Base-by-base conservation (phyloP, 176 grass and related monocot species). In the Tillandsia leiboldiana region DNA sequence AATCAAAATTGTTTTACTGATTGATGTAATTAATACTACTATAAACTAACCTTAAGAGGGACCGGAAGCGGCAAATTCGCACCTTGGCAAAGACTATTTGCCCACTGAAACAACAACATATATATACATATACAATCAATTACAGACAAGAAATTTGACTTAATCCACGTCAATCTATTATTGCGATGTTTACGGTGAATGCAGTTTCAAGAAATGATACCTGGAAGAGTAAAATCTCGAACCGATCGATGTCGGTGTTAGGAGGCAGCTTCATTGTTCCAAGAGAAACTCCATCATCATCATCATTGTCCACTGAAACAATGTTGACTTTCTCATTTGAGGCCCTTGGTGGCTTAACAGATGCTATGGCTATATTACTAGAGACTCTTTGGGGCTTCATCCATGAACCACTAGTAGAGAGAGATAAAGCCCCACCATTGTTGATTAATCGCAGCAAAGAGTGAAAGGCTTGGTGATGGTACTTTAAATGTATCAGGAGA, bases 31-130 rank as follows among this genome's bases (percentile, higher is more conserved):
- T 1, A 59, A 59, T 10, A 24, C 24, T 24, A 24, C 24, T 24
- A 24, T 1, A 24, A 24, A 49, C 61, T 12, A 74, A 90, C 93
- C 94, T 93, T 90, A 23, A 93, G 90, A 78, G 94, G 89, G 61
- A 99, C 82, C 9, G 89, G 94, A 56, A 93, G 82, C 3, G 94
- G 94, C 68, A 99, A 53, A 78, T 78, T 99, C 10, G 94, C 89
- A 27, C 94, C 94, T 80, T 99, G 94, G 79, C 84, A 93, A 50
- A 99, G 90, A 29, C 94, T 99, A 73, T 99, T 99, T 11, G 72
- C 94, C 89, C 94, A 90, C 87, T 99, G 84, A 23, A 59, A 80
- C n/a, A 64, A 48, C 79, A 23, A 75, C 18, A 86, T 51, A 0
- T 11, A 47, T 65, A 4, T 47, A 26, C 2, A 18, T 50, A 10